Base-by-base conservation (phyloP, 2,329 filamentous ascomycete species). In the Stylonectria norvegica region DNA sequence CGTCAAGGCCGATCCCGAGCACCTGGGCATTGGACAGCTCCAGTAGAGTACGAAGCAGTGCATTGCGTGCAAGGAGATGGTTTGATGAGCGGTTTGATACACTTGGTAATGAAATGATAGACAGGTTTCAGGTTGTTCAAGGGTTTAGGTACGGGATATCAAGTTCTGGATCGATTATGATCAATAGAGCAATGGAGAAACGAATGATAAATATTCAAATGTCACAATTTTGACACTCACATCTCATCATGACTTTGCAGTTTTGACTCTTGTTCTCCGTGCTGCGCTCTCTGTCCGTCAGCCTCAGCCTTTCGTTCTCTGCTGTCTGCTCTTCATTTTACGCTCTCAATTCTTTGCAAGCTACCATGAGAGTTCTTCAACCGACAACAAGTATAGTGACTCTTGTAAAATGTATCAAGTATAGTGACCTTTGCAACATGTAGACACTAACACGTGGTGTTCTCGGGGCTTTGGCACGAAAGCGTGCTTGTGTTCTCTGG, bases 1-100 rank as follows among this genome's bases (percentile, higher is more conserved):
- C 45, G 76, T 81, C 63, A 78, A 76, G 67, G 78, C 78, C 33
- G 75, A 81, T 58, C 69, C 73, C 15, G 69, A 76, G 55, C 71
- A 78, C 63, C 72, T 81, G 34, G 77, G 77, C 42, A 71, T 80
- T 52, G 76, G 75, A 31, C 64, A 74, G 58, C 51, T 57, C 38
- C 52, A 54, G 40, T 53, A 48, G 43, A 51, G 38, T 36, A 42
- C 25, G 50, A 33, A 43, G 35, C 27, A 28, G 40, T 38, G 36
- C 23, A 17, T 32, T 14, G 34, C 28, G 36, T 44, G 43, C 35
- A 42, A n/a, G n/a, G 34, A 29, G 49, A 40, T 41, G 36, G 45
- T 41, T 33, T 29, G 29, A 30, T 33, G 39, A 47, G 40, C 41
- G 45, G 41, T 56, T 57, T 55, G 43, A 57, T 56, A 52, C 48